Base-by-base conservation (phyloP, 805 yeast genomes). In the Cyberlindnera maritima region DNA sequence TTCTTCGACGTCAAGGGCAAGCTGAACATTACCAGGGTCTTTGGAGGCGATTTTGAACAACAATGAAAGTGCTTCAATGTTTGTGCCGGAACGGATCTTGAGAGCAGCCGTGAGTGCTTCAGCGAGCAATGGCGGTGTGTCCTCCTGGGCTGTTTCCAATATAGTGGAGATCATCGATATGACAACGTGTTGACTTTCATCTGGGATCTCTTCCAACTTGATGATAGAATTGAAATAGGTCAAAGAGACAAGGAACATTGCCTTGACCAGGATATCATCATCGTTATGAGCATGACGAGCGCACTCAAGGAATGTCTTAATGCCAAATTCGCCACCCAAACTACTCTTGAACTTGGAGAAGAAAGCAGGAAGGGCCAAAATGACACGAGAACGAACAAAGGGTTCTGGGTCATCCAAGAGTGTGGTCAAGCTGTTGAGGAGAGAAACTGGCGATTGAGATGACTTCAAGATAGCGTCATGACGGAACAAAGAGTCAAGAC, bases 21-120 rank as follows among this genome's bases (percentile, higher is more conserved):
- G 69, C 52, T 87, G 88, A 35, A 88, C 70, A 57, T 90, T 88
- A 0, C 90, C 75, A 0, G 94, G 78, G 58, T 88, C 92, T 54
- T 81, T 82, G 44, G 80, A 78, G 0, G 92, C 83, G 14, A 88
- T 74, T 7, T 74, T 66, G 50, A 88, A 74, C 5, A 90, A 70
- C 44, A 89, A 62, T 32, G 74, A 74, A 6, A 87, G 68, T 8
- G 76, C 70, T 2, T 61, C 62, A 31, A 37, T 51, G 9, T 55
- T 44, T 3, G 48, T 41, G 14, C 52, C 70, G 6, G 42, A 17
- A 49, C 75, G 70, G 9, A 84, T 70, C 40, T 72, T 70, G 34
- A 86, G 75, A 1, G 82, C 77, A 3, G 75, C 71, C 1, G 81
- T 72, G n/a, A 87, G 64, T 0, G 85, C 76, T 60, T 90, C 96